phyloP scores from a whole-genome alignment of 352 stramenopile species.

The Pythium sukuiense region DNA sequence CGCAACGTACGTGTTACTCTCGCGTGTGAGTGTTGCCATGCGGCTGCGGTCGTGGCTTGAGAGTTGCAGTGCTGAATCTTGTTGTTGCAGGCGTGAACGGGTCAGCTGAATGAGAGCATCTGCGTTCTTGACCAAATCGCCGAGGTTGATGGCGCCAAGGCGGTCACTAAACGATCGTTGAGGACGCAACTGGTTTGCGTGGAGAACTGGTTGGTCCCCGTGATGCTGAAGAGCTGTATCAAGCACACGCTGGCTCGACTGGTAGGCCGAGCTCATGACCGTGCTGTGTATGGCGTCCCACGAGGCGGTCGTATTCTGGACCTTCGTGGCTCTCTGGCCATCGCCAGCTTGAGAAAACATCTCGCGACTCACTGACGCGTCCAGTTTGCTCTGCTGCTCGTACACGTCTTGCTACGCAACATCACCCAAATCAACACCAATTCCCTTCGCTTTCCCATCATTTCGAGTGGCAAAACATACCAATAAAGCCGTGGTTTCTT shows the following conservation, averaged over 20 bases:
- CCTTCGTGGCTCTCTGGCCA: conserved; percentile 25
- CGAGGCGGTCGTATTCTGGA: conserved; percentile 25
- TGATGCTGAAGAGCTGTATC: conserved; percentile 37
- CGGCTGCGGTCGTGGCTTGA: conserved; percentile 17
- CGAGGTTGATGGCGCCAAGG: conserved; percentile 27
- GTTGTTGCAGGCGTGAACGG: conserved; percentile 24
- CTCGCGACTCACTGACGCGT: conserved; percentile 27
- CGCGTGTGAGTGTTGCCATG: conserved; percentile 20
- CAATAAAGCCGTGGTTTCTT: conserved; percentile 34
- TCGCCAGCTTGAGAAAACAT: conserved; percentile 39
- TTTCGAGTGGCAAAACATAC: conserved; percentile 15
- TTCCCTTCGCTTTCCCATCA: not conserved
- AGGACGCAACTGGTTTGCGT: conserved; percentile 26
- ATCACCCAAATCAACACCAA: not conserved
- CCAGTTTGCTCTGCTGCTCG: conserved; percentile 40
- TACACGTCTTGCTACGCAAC: conserved; percentile 44
- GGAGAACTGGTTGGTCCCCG: conserved; percentile 36
- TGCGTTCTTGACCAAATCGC: conserved; percentile 35
- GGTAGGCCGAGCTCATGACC: conserved; percentile 23
- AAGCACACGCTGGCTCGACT: conserved; percentile 30
- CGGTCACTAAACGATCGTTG: conserved; percentile 22
- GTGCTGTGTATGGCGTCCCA: conserved; percentile 36
- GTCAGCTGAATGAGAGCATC: conserved; percentile 39
- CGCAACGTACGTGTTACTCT: conserved; percentile 30
- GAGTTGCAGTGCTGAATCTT: conserved; percentile 20